These are phyloP conservation scores for Guadua angustifolia DNA, from an alignment of 176 grass and related monocot species.

Conservation along the genomic window DNA sequence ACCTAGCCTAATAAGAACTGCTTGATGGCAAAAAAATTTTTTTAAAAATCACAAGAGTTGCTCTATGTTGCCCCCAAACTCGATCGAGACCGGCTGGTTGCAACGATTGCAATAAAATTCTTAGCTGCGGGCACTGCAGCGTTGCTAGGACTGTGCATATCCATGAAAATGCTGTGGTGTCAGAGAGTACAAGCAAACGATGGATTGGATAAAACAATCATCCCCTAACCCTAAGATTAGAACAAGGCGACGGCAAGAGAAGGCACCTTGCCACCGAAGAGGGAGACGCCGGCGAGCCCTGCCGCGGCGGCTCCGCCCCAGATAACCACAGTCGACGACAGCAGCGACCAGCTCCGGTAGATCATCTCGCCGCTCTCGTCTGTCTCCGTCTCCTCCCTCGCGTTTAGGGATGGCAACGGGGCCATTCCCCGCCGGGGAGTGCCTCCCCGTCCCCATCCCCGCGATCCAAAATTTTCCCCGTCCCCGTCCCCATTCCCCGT, in stretches of 20 bases:
- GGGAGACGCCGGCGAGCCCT: constrained; percentile 45
- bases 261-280: constrained; percentile 61
- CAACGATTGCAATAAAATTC: not conserved
- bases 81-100: not conserved
- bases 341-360: constrained; percentile 68
- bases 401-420: too few relatives aligned
- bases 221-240: not conserved
- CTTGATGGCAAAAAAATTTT: not conserved
- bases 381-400: not conserved
- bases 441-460: too few relatives aligned
- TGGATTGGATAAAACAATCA: too few relatives aligned
- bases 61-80: not conserved
- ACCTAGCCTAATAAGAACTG: not conserved
- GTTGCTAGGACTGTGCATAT: not conserved
- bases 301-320: constrained; percentile 53
- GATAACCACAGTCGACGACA: constrained; percentile 56
- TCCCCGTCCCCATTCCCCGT: too few relatives aligned
- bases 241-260: not conserved
- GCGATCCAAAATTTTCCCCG: too few relatives aligned
- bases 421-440: too few relatives aligned
- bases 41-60: not conserved
- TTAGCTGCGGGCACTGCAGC: not conserved
- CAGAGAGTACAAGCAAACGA: not conserved
- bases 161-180: too few relatives aligned
- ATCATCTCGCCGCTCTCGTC: constrained; percentile 42